phyloP scores from a whole-genome alignment of 208 protist genomes.

The Trypanosoma caninum region DNA sequence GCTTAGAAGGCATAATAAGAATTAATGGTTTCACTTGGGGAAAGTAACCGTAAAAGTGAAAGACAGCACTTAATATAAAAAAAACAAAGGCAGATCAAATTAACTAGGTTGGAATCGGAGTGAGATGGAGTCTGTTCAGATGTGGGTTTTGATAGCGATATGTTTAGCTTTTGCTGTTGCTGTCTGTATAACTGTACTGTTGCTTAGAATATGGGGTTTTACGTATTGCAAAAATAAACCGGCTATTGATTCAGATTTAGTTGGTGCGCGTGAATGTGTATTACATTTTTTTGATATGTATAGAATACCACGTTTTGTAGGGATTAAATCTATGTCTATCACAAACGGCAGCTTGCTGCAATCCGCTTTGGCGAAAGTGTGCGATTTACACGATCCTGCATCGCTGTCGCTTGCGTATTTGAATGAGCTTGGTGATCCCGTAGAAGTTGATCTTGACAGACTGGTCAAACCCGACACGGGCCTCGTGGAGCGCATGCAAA shows the following conservation, averaged over 20 bases:
- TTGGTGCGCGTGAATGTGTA: constrained; percentile 16
- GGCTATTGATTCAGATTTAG: neutral
- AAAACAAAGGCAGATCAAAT: too few relatives aligned
- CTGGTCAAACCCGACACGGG: constrained; percentile 46
- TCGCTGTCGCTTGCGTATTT: constrained; percentile 31
- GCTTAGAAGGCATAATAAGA: too few relatives aligned
- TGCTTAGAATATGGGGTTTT: constrained; percentile 35
- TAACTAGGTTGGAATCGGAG: too few relatives aligned
- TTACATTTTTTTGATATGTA: constrained; percentile 59
- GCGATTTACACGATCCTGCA: constrained; percentile 22
- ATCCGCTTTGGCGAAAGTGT: constrained; percentile 15
- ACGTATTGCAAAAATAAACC: constrained; percentile 7
- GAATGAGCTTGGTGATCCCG: constrained; percentile 19
- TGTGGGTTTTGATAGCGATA: constrained; percentile 53
- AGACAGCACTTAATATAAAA: too few relatives aligned
- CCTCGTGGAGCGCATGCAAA: constrained; percentile 37
- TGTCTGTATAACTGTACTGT: constrained; percentile 29
- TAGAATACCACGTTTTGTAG: constrained; percentile 26
- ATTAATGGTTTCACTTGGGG: too few relatives aligned
- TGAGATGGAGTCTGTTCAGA: constrained; percentile 24
- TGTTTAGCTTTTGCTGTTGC: constrained; percentile 44
- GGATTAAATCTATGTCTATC: constrained; percentile 35
- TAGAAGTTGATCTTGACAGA: constrained; percentile 53
- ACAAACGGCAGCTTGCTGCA: constrained; percentile 24
- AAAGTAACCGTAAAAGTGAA: too few relatives aligned